These are phyloP conservation scores for Termitomyces sp. DNA, from an alignment of 768 basidiomycete genomes.

Conservation along the genomic window DNA sequence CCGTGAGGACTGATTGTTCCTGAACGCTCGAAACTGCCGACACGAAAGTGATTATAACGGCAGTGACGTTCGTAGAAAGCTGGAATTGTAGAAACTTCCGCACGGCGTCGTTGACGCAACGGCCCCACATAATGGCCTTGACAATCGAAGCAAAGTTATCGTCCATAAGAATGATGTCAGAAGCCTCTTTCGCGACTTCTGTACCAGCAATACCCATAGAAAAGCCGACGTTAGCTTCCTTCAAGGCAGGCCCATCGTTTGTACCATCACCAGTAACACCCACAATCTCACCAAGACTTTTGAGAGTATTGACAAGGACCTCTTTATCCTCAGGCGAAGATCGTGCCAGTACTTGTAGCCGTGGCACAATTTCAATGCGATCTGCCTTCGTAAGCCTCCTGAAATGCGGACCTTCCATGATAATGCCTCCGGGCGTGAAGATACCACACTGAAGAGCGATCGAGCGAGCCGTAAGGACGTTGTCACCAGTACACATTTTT, in stretches of 20 bases:
- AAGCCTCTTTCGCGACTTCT: slow-evolving; percentile 98
- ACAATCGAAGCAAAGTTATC: slow-evolving; percentile 96
- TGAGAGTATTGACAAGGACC: slow-evolving; percentile 83
- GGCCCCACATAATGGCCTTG: slow-evolving; percentile 98
- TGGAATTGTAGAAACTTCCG: slow-evolving; percentile 98
- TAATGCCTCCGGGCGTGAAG: slow-evolving; percentile 86
- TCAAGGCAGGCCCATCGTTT: slow-evolving; percentile 95
- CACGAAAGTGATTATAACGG: slow-evolving; percentile 90
- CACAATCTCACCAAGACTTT: slow-evolving; percentile 82
- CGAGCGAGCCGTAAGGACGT: slow-evolving; percentile 91
- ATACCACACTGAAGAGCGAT: slow-evolving; percentile 97
- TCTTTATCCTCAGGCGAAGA: slow-evolving; percentile 98
- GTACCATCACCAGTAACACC: slow-evolving; percentile 98
- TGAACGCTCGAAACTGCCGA: slow-evolving; percentile 74
- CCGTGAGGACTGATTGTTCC: slow-evolving; percentile 84
- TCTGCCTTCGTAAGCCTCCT: slow-evolving; percentile 66
- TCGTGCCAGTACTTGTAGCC: slow-evolving; percentile 93
- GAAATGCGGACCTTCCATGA: slow-evolving; percentile 98
- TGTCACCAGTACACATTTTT: slow-evolving; percentile 99
- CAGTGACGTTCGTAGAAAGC: slow-evolving; percentile 90
- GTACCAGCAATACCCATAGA: slow-evolving; percentile 96
- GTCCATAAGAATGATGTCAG: slow-evolving; percentile 98
- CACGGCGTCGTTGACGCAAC: slow-evolving; percentile 96
- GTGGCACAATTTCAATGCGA: slow-evolving; percentile 79
- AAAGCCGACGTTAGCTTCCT: slow-evolving; percentile 94